Percentiles rank a stretch among this genome's conserved stretches.
Evolutionary conservation across 2,329 filamentous ascomycete genomes (phyloP).

Genomic region (Phyllosticta citribraziliensis): DNA sequence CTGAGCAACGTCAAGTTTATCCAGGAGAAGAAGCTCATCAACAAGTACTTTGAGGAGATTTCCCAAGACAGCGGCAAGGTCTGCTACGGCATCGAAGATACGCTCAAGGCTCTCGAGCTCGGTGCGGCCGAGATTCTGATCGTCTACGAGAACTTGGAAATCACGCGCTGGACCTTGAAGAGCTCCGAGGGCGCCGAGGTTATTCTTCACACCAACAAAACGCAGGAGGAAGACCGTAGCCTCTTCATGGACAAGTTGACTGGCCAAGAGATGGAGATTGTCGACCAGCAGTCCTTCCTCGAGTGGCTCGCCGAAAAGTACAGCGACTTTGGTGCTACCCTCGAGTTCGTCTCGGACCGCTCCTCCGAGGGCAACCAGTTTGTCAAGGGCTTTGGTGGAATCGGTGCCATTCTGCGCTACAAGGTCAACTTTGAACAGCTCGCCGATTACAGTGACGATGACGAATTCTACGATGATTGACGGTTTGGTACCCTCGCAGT

Average conservation of each 20-base stretch:
- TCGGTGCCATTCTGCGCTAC: conserved; percentile 94
- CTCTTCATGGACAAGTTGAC: conserved; percentile 93
- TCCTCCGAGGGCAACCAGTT: conserved; percentile 99
- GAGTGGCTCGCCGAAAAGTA: conserved; percentile 99
- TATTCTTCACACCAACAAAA: conserved; percentile 80
- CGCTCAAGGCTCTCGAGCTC: conserved; percentile 88
- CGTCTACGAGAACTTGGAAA: conserved; percentile 93
- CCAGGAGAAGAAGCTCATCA: conserved; percentile 99
- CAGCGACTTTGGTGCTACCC: conserved; percentile 89
- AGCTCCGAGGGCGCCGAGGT: conserved; percentile 61
- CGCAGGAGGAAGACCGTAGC: conserved; percentile 67
- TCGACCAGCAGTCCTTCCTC: conserved; percentile 83
- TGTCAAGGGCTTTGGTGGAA: conserved; percentile 98
- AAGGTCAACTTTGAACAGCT: conserved; percentile 99
- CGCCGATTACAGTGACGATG: conserved; percentile 70
- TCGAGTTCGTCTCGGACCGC: conserved; percentile 96
- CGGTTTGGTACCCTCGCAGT: conserved; percentile 76
- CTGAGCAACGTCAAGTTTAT: conserved; percentile 99
- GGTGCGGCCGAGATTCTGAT: conserved; percentile 92
- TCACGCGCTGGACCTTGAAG: conserved; percentile 86
- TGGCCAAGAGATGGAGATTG: conserved; percentile 93
- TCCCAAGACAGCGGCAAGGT: conserved; percentile 94
- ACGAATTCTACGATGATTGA: conserved; percentile 93
- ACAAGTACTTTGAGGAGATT: conserved; percentile 98
- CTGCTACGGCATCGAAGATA: conserved; percentile 97